These are phyloP conservation scores for Dioscorea alata DNA, from an alignment of 106 monocot species.

Conservation along the genomic window DNA sequence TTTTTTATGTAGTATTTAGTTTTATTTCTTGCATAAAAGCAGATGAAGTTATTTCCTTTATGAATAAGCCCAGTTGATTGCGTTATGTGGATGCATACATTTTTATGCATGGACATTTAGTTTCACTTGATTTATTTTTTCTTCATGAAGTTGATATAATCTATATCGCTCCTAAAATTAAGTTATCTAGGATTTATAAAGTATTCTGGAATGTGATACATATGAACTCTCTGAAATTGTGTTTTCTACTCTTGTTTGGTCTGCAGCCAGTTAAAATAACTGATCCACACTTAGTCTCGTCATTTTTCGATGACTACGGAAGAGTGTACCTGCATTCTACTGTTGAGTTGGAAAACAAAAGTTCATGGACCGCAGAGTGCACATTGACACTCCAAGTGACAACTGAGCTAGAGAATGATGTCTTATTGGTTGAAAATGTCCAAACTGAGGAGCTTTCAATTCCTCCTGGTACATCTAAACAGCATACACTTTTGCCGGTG, in stretches of 20 bases:
- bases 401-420: conserved; percentile 61
- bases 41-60: no score
- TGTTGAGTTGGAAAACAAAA: conserved; percentile 80
- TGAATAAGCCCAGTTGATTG: no score
- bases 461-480: conserved; percentile 41
- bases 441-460: conserved; percentile 50
- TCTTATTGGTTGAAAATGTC: conserved; percentile 74
- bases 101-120: not conserved
- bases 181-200: no score
- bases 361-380: conserved; percentile 77
- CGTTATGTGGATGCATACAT: no score
- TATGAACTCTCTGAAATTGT: not conserved
- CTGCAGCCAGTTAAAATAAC: conserved; percentile 88
- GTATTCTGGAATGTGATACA: no score
- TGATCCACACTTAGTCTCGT: conserved; percentile 88
- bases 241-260: conserved; percentile 4
- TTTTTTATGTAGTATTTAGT: no score
- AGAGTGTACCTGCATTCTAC: conserved; percentile 84
- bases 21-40: no score
- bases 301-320: conserved; percentile 81
- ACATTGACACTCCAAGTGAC: conserved; percentile 73
- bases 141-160: not conserved
- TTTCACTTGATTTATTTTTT: not conserved
- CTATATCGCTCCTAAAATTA: no score
- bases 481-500: conserved; percentile 81